A percentile compares a stretch with the other conserved stretches of the same genome.
These are phyloP conservation scores for Oryza australiensis DNA, from an alignment of 176 grass and related monocot genomes.

Conservation along the genomic window DNA sequence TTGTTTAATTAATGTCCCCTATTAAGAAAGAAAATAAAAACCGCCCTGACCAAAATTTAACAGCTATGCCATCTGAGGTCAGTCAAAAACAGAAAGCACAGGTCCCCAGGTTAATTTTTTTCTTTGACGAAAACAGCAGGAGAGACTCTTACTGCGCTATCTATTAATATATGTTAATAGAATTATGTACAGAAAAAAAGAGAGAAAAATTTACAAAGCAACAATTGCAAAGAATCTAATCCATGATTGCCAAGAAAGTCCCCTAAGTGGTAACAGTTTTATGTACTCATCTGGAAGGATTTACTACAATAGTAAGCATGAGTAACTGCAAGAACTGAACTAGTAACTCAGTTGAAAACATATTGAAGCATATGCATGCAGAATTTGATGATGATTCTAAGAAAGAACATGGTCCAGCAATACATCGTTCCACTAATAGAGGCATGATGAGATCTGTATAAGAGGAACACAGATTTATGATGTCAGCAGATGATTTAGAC, in stretches of 20 bases:
- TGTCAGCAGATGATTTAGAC: not conserved
- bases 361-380: not conserved
- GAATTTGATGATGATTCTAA: slow-evolving; percentile 6
- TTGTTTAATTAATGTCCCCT: not conserved
- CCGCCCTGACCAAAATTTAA: slow-evolving; percentile 1
- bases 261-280: not conserved
- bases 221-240: too few species aligned
- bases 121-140: too few species aligned
- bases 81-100: slow-evolving; percentile 17
- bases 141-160: too few species aligned
- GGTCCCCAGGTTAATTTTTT: not conserved
- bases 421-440: not conserved
- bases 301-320: slow-evolving; percentile 12
- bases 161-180: too few species aligned
- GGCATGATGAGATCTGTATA: not conserved
- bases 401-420: not conserved
- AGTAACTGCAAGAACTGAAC: slow-evolving; percentile 5
- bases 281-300: not conserved
- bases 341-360: slow-evolving; percentile 8
- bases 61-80: not conserved
- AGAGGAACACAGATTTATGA: slow-evolving; percentile 21
- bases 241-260: too few species aligned
- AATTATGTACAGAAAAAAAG: too few species aligned
- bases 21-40: not conserved
- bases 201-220: too few species aligned